phyloP scores from a whole-genome alignment of 371 early-diverging fungal species.

The Conidiobolus incongruus region DNA sequence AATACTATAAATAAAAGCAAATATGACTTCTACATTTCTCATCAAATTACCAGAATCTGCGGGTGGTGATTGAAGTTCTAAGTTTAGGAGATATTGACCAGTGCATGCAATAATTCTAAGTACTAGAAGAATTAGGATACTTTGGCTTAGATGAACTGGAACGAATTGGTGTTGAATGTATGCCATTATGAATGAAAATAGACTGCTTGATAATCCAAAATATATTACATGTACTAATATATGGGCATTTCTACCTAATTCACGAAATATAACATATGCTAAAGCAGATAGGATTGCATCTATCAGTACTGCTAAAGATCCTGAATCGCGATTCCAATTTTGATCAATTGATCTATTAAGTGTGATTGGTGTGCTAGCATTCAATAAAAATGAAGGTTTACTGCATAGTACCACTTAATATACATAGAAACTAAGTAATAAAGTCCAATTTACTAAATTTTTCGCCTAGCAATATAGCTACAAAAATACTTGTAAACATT shows the following conservation, averaged over 20 bases:
- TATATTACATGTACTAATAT: conserved; percentile 53
- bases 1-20: conserved; percentile 54
- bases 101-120: conserved; percentile 21
- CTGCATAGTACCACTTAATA: conserved; percentile 38
- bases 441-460: conserved; percentile 32
- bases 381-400: conserved; percentile 34
- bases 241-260: conserved; percentile 33
- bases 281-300: conserved; percentile 12
- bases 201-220: conserved; percentile 34
- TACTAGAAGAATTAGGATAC: neutral
- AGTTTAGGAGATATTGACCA: conserved; percentile 51
- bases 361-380: neutral
- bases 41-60: conserved; percentile 54
- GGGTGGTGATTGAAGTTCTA: conserved; percentile 48
- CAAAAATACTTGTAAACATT: too few species aligned
- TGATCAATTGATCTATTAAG: too few species aligned
- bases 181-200: conserved; percentile 10
- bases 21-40: conserved; percentile 61
- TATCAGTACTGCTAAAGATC: neutral
- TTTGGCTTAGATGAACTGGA: too few species aligned
- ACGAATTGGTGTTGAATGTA: too few species aligned
- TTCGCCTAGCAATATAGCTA: conserved; percentile 30
- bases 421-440: conserved; percentile 20
- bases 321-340: too few species aligned
- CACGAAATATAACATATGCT: conserved; percentile 47